Evolutionary conservation across 1,139 yeast genomes (phyloP), one percentile per base, ranked within the genome.

Genomic region (Debaryomyces psychrophilus): DNA sequence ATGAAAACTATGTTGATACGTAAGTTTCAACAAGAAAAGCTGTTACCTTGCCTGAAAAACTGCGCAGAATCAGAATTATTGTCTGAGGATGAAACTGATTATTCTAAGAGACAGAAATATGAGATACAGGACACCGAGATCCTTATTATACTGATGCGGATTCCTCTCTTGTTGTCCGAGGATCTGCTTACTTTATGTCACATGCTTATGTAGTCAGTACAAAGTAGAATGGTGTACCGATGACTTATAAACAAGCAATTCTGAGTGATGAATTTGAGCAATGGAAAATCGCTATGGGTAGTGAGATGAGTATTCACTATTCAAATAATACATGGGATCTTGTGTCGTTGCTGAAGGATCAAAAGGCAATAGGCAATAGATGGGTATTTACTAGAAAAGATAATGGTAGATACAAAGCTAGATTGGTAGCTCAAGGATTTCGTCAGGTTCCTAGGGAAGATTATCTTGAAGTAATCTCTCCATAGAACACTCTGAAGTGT

Each of bases 331-430:
- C 49, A 3, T 45, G 47, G 47, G 27, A 3, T 8, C 14, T 43
- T 4, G 45, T 27, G 5, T 41, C 37, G 5, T 22, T 35, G 9
- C 49, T 47, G 3, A 12, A 12, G 9, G 36, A 25, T 5, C 27
- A 28, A 23, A 18, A 8, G n/a, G 31, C 28, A 5, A 33, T 47
- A 20, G 37, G 45, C 5, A 38, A 38, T 9, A 36, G 45, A 18
- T 46, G 51, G 47, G 51, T 46, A 1, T 44, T 12, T 22, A 37
- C 41, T 7, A 44, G 25, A 25, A 48, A 48, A 18, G 42, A 36
- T 29, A 38, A 37, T 35, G 46, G 44, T 2, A 41, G 39, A 26
- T 41, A 18, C 31, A 41, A 46, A 26, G 43, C 44, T 20, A 17
- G 51, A 31, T 2, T 31, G 3, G 34, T 17, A 2, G 20, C 11